phyloP scores from a whole-genome alignment of 2,329 filamentous ascomycete species.

The Fusarium longipes region DNA sequence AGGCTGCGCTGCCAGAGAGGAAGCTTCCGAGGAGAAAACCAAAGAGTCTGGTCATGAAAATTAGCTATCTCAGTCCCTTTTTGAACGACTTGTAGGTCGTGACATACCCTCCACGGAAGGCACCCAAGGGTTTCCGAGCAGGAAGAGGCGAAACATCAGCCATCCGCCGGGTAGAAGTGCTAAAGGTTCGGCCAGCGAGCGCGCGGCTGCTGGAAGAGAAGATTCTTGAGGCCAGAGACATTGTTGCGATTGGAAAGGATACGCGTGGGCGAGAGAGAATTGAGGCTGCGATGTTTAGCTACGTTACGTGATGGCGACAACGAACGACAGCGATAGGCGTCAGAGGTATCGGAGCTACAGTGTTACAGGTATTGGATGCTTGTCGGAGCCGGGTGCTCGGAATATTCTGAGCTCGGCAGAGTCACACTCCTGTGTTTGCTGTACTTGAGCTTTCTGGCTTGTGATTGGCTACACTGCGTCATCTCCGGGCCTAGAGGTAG shows the following conservation, averaged over 20 bases:
- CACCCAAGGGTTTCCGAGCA: constrained; percentile 68
- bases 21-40: constrained; percentile 90
- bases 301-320: constrained; percentile 28
- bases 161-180: constrained; percentile 62
- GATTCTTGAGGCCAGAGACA: constrained; percentile 59
- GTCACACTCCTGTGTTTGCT: constrained; percentile 20
- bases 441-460: constrained; percentile 17
- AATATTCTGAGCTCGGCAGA: constrained; percentile 44
- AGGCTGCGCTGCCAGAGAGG: constrained; percentile 81
- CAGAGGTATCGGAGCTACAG: constrained; percentile 32
- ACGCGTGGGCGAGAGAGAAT: constrained; percentile 3
- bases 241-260: constrained; percentile 46
- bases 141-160: constrained; percentile 60
- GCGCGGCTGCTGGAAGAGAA: constrained; percentile 56
- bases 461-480: constrained; percentile 46
- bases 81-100: background rate
- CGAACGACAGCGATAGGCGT: constrained; percentile 38
- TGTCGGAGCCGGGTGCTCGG: constrained; percentile 42
- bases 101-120: constrained; percentile 70
- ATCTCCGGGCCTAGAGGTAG: constrained; percentile 18
- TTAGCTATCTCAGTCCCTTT: constrained; percentile 15
- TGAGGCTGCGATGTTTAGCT: constrained; percentile 31
- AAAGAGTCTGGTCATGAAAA: constrained; percentile 72
- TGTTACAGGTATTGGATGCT: constrained; percentile 3
- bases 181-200: constrained; percentile 57